Evolutionary conservation across 129 eudicot genomes (phyloP).

Genomic region (Rutidosis leptorrhynchoides): DNA sequence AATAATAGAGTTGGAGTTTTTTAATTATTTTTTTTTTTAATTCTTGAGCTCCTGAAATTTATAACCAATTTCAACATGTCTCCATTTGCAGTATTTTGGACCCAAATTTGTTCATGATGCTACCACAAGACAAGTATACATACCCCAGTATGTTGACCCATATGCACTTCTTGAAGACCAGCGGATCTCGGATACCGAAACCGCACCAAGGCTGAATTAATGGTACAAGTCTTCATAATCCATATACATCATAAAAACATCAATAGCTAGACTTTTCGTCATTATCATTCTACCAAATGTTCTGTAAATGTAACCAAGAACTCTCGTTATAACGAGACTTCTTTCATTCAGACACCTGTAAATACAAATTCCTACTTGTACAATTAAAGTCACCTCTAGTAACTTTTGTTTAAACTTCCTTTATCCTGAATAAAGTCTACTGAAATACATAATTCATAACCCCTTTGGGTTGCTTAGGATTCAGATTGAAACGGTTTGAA

Average conservation of each 20-base stretch:
- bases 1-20: no score
- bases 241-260: constrained; percentile 29
- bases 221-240: constrained; percentile 18
- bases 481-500: constrained; percentile 44
- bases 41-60: neutral
- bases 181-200: constrained; percentile 57
- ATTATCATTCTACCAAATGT: constrained; percentile 4
- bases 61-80: neutral
- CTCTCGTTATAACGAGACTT: constrained; percentile 16
- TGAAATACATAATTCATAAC: neutral
- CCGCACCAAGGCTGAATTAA: constrained; percentile 60
- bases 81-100: constrained; percentile 70
- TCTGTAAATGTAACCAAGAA: constrained; percentile 34
- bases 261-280: constrained; percentile 26
- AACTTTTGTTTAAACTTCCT: constrained; percentile 24
- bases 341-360: constrained; percentile 33
- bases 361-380: constrained; percentile 34
- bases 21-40: no score
- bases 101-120: constrained; percentile 77
- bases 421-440: neutral
- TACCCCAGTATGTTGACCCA: constrained; percentile 79
- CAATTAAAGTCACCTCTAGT: constrained; percentile 19
- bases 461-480: constrained; percentile 30
- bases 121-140: constrained; percentile 35
- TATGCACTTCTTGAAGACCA: constrained; percentile 79